phyloP scores from a whole-genome alignment of 75 land plant species.

The Picea sitchensis region DNA sequence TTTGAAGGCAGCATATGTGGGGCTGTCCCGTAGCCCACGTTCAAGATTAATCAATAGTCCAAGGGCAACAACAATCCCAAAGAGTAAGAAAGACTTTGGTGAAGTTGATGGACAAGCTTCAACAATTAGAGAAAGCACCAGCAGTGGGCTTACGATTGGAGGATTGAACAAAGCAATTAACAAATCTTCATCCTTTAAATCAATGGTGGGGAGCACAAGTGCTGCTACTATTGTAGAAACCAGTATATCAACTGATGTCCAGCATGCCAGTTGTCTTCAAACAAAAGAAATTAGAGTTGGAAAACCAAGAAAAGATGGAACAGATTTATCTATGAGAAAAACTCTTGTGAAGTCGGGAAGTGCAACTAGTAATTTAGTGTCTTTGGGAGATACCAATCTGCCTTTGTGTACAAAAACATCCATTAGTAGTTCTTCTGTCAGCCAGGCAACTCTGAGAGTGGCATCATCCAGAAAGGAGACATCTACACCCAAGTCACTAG shows the following conservation, averaged over 20 bases:
- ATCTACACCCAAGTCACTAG: neutral
- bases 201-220: constrained; percentile 7
- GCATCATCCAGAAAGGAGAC: neutral
- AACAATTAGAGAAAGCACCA: constrained; percentile 16
- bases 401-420: constrained; percentile 1
- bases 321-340: constrained; percentile 27
- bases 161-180: constrained; percentile 14
- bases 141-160: constrained; percentile 22
- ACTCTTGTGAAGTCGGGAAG: constrained; percentile 28
- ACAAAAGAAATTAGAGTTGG: constrained; percentile 29
- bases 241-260: constrained; percentile 14
- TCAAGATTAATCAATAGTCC: constrained; percentile 37
- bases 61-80: constrained; percentile 27
- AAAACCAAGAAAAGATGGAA: constrained; percentile 33
- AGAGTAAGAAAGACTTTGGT: constrained; percentile 34
- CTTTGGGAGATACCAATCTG: neutral
- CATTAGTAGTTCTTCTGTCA: neutral
- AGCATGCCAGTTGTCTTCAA: constrained; percentile 21
- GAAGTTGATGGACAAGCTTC: constrained; percentile 24
- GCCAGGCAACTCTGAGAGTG: neutral
- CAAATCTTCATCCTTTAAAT: constrained; percentile 49
- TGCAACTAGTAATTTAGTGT: constrained; percentile 7
- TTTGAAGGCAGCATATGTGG: constrained; percentile 7
- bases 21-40: constrained; percentile 14
- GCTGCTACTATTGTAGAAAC: constrained; percentile 4